Percentiles rank a stretch among this genome's conserved stretches.
Evolutionary conservation across 2,329 filamentous ascomycete genomes (phyloP).

Genomic region (Colletotrichum sp.): DNA sequence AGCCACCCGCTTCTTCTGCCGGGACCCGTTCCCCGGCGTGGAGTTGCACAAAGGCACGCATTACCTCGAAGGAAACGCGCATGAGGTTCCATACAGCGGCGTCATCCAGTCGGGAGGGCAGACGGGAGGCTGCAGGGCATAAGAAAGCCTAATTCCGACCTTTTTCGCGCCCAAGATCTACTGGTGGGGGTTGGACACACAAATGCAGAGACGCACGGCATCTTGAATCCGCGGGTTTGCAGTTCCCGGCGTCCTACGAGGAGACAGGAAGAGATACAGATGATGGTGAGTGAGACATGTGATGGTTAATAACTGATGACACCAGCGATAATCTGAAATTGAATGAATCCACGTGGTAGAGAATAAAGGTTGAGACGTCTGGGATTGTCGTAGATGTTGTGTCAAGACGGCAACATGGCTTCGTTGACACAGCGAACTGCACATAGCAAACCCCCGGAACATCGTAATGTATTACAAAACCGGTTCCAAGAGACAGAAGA

Average conservation of each 20-base stretch:
- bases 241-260: neutral
- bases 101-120: neutral
- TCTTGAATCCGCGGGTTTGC: neutral
- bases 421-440: neutral
- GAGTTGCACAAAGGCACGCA: neutral
- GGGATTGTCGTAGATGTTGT: neutral
- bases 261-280: neutral
- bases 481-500: neutral
- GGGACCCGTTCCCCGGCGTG: neutral
- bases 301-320: neutral
- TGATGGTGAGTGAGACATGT: neutral
- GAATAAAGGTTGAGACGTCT: neutral
- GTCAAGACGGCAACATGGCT: neutral
- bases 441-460: rapidly evolving
- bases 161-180: neutral
- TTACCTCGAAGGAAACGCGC: neutral
- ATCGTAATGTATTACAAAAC: neutral
- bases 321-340: neutral
- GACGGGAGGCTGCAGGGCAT: neutral
- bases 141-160: neutral
- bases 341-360: neutral
- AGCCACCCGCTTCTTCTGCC: neutral
- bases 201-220: neutral
- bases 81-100: neutral
- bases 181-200: neutral